These are phyloP conservation scores for Micromonas pusilla DNA, from an alignment of 139 green algal species.

Conservation along the genomic window DNA sequence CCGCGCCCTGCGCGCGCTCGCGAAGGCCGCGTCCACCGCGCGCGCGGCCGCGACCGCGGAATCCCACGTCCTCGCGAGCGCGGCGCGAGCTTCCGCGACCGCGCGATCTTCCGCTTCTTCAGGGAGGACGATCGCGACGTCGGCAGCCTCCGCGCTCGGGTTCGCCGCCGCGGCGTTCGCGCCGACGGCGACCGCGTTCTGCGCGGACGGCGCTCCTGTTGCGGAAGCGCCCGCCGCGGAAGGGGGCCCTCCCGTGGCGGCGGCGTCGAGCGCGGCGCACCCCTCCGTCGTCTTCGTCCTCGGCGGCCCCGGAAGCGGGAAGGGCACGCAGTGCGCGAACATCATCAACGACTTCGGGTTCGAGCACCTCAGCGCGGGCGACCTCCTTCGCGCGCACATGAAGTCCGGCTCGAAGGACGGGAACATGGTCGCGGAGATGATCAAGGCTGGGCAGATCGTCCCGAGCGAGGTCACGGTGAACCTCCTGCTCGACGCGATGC, in stretches of 20 bases:
- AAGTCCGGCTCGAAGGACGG: conserved; percentile 74
- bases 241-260: no score
- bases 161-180: neutral
- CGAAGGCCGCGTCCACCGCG: no score
- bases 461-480: conserved; percentile 78
- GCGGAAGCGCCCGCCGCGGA: neutral
- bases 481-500: conserved; percentile 81
- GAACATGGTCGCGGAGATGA: conserved; percentile 87
- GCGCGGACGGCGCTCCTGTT: neutral
- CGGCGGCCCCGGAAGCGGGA: conserved; percentile 76
- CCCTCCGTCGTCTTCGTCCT: conserved; percentile 55
- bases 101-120: no score
- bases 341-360: conserved; percentile 75
- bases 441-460: conserved; percentile 87
- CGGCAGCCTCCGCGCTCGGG: neutral
- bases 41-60: no score
- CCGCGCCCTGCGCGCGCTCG: no score
- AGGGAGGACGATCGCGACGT: no score
- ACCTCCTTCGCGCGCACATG: conserved; percentile 85
- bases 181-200: neutral
- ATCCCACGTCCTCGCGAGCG: no score
- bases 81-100: no score
- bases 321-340: conserved; percentile 80
- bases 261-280: neutral
- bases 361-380: conserved; percentile 80